Base-by-base conservation (phyloP, 108 stramenopile species). In the Nannochloropsis gaditana region DNA sequence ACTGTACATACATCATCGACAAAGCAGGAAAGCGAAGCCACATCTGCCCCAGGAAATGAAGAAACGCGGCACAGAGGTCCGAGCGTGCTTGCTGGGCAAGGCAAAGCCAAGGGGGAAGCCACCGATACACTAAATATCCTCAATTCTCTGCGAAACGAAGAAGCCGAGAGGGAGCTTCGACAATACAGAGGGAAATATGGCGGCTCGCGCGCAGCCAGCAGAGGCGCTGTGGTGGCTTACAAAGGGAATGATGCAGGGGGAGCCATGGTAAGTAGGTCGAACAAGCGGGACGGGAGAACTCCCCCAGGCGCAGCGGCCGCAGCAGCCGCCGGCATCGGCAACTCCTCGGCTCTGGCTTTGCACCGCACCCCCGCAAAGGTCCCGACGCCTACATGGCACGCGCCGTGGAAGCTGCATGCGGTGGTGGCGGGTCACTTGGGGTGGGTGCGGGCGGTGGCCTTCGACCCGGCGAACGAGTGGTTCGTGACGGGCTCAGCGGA, bases 401-500 rank as follows among this genome's bases (percentile, higher is more conserved):
- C 99, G 9, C 97, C 97, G 0, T 99, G 98, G 98, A 93, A 94
- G 88, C 85, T 99, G 41, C 86, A 93, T 41, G 92, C 96, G 8
- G 99, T 99, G 43, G 84, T 99, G 9, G 81, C 83, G 43, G 96
- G 95, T 8, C 98, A 98, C 86, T 91, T 97, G 86, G 99, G 99
- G 1, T 99, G 98, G 98, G 99, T 99, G 5, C 93, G 99, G 4
- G 95, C 94, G 83, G 91, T 98, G 44, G 97, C 97, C 0, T 93
- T 99, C 83, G 98, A 99, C 90, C 97, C 98, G 3, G 90, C 93
- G 43, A 99, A 99, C 87, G 92, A 95, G 59, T 94, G 95, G 92
- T 98, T 99, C 90, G 98, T 95, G 17, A 99, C 96, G 10, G 99
- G 99, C 42, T 93, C 94, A 0, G 96, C 94, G 5, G 99, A 99